phyloP scores from a whole-genome alignment of 2,329 filamentous ascomycete genomes.

The Epichloe amarillans region DNA sequence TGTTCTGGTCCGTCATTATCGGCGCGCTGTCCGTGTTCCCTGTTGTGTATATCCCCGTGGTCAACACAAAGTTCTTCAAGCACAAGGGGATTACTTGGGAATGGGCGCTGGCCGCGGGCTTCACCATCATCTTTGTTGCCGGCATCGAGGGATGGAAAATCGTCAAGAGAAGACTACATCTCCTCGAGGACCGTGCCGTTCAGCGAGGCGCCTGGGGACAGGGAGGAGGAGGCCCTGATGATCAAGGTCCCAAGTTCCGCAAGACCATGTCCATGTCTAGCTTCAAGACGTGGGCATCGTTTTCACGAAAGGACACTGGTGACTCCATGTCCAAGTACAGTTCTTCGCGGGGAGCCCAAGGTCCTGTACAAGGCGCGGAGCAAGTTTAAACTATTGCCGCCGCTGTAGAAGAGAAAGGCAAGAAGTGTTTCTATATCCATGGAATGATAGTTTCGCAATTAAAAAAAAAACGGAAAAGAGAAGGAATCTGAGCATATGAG shows the following conservation, averaged over 20 bases:
- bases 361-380: constrained; percentile 1
- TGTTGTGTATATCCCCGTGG: constrained; percentile 57
- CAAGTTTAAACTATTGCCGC: neutral
- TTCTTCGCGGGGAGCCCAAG: constrained; percentile 9
- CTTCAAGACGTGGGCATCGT: constrained; percentile 33
- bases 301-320: constrained; percentile 28
- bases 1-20: constrained; percentile 52
- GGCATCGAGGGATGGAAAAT: constrained; percentile 63
- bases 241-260: constrained; percentile 29
- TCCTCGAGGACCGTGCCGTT: constrained; percentile 39
- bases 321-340: constrained; percentile 20
- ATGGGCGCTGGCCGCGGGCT: constrained; percentile 55
- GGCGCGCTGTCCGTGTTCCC: constrained; percentile 51
- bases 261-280: constrained; percentile 39
- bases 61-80: constrained; percentile 61
- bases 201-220: constrained; percentile 38
- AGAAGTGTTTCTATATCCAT: no score
- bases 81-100: constrained; percentile 62
- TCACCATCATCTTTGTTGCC: constrained; percentile 48
- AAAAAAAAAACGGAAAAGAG: no score
- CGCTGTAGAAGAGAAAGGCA: no score
- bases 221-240: constrained; percentile 35
- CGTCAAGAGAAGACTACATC: constrained; percentile 42
- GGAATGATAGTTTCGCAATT: no score
- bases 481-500: no score